Conservation (phyloP, 345 rosid species). For the Isatis tinctoria region DNA sequence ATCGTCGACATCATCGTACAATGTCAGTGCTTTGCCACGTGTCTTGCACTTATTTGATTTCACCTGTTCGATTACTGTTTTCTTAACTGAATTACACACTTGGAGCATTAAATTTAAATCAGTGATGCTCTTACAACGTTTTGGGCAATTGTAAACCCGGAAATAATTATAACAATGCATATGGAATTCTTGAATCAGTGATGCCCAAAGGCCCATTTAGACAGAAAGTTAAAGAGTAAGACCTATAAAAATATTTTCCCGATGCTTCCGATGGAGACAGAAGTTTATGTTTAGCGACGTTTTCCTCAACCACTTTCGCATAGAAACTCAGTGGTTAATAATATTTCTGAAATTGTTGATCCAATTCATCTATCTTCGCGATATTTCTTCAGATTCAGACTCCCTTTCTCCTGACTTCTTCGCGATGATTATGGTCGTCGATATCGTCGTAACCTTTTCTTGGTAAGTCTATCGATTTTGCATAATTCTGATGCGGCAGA, state of each 20-base stretch:
- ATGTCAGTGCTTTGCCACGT: conserved; percentile 27
- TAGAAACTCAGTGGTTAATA: too few relatives aligned
- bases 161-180: neutral
- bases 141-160: neutral
- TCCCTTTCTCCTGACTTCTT: too few relatives aligned
- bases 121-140: too few relatives aligned
- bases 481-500: neutral
- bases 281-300: neutral
- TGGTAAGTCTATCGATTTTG: neutral
- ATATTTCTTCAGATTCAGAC: too few relatives aligned
- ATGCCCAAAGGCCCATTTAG: neutral
- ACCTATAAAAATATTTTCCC: neutral
- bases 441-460: neutral
- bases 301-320: too few relatives aligned
- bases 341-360: neutral
- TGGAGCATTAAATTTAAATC: too few relatives aligned
- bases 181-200: neutral
- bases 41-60: conserved; percentile 10
- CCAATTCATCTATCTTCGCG: neutral
- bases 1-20: conserved; percentile 32
- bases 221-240: neutral
- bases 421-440: neutral
- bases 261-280: neutral
- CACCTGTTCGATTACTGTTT: neutral
- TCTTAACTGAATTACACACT: neutral